Base-by-base conservation (phyloP, 2,329 filamentous ascomycete genomes). In the Colletotrichum neosansevieriae region DNA sequence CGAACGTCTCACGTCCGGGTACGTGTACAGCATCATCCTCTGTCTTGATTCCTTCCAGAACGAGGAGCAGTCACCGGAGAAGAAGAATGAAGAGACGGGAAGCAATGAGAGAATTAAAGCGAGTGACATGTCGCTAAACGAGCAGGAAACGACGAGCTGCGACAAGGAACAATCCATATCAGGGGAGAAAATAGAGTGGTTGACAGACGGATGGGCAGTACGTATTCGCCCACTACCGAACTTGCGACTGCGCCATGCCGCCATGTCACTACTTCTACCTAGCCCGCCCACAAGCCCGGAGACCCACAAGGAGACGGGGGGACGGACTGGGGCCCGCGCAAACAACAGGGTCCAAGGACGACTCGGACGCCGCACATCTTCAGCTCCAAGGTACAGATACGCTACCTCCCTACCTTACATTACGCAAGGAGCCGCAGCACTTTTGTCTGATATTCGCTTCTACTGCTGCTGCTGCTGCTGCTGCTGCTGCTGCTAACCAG, bases 331-430 rank as follows among this genome's bases (percentile, higher is more conserved):
- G 53, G 65, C 60, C 60, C 60, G 40, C 65, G 65, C 65, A 68
- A 64, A 60, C 65, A 64, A 64, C 65, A 64, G 60, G 60, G 65
- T 64, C 60, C 65, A 68, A 68, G 47, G 24, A 34, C 50, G n/a
- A 49, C 9, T 24, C 11, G 11, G 15, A 38, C 36, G 29, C 34
- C 17, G 36, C 36, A 34, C 36, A 60, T 49, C 42, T 63, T 36
- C 63, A 66, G 47, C 57, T 47, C 19, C 29, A 29, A 29, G 7
- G 29, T 29, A 24, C 24, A 12, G 34, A 13, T 13, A 38, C 34
- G 34, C 34, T 11, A 38, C 34, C 9, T 29, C 17, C 19, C 21
- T 17, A 42, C 21, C 57, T 29, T 15, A 24, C 29, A 15, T 36
- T n/a, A 9, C 11, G 17, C 29, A 54, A 29, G 24, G 51, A 54